Base-by-base conservation (phyloP, 1,284 basidiomycete genomes). In the Ganoderma boninense region DNA sequence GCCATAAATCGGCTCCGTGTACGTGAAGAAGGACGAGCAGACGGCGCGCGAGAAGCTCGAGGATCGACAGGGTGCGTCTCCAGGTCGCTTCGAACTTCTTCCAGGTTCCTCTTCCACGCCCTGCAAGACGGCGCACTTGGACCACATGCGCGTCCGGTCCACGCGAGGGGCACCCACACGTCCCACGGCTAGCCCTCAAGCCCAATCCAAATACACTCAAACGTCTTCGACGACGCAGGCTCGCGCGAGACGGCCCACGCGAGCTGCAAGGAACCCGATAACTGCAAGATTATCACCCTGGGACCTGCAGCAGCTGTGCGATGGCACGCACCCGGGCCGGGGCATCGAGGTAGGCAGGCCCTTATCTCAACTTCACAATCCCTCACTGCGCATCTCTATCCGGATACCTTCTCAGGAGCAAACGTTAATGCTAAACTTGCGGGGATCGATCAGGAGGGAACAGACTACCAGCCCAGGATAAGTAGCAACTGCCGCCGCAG, bases 241-340 rank as follows among this genome's bases (percentile, higher is more conserved):
- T 86, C 85, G 4, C 80, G 81, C 69, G 79, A 83, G 13, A 93
- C 92, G 4, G 83, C 87, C 75, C 81, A 77, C 35, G 86, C 85
- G 65, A 93, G 93, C 72, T 80, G 82, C 43, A 82, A 79, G 42
- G 89, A 86, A 1, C 85, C 93, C 64, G 83, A 88, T 54, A 86
- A 84, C 71, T 93, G 85, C 82, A 86, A 84, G 46, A 88, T 93
- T 73, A 82, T 92, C 29, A 32, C 4, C n/a, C n/a, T n/a, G n/a
- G n/a, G n/a, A n/a, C 26, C 94, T 94, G 1, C 87, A 91, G 3
- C 91, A 95, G 91, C 85, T 95, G 52, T 87, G 89, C 20, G 84
- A 94, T 74, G 90, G 87, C 0, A 89, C 89, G 2, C 76, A 79
- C 10, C 87, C 93, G 26, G 87, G 83, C 72, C 87, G 93, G 26